These are phyloP conservation scores for Boeremia lycopersici DNA, from an alignment of 2,329 filamentous ascomycete species.

Conservation along the genomic window DNA sequence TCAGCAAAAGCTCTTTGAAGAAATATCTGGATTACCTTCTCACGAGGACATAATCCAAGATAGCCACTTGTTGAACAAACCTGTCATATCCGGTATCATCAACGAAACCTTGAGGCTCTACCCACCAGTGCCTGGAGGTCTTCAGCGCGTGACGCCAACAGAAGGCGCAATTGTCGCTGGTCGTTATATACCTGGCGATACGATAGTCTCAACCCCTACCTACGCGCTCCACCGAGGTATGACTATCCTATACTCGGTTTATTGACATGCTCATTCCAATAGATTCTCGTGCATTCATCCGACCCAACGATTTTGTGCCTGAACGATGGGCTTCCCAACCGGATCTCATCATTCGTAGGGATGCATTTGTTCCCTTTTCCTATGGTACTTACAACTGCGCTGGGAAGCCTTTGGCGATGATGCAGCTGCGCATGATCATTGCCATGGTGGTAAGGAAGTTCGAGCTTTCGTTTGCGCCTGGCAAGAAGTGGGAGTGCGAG, in stretches of 20 bases:
- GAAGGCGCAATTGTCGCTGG: constrained; percentile 30
- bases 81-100: constrained; percentile 23
- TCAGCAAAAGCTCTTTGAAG: constrained; percentile 18
- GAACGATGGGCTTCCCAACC: constrained; percentile 21
- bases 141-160: constrained; percentile 31
- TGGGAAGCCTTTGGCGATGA: constrained; percentile 22
- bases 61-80: constrained; percentile 12
- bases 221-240: constrained; percentile 21
- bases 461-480: constrained; percentile 12
- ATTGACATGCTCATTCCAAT: neutral
- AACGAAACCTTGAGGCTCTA: constrained; percentile 26
- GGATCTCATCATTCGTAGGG: constrained; percentile 20
- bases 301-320: constrained; percentile 24
- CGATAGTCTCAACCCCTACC: constrained; percentile 22
- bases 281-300: constrained; percentile 21
- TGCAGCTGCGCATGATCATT: constrained; percentile 20
- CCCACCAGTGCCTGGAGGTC: constrained; percentile 23
- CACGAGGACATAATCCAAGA: constrained; percentile 10
- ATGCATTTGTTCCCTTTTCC: constrained; percentile 73
- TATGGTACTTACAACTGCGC: constrained; percentile 71
- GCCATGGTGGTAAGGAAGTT: constrained; percentile 6
- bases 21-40: constrained; percentile 10
- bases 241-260: too few species aligned
- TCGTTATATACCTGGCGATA: constrained; percentile 27
- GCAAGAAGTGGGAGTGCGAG: constrained; percentile 2